These are phyloP conservation scores for Melanopsichium pennsylvanicum DNA, from an alignment of 1,284 basidiomycete species.

Conservation along the genomic window DNA sequence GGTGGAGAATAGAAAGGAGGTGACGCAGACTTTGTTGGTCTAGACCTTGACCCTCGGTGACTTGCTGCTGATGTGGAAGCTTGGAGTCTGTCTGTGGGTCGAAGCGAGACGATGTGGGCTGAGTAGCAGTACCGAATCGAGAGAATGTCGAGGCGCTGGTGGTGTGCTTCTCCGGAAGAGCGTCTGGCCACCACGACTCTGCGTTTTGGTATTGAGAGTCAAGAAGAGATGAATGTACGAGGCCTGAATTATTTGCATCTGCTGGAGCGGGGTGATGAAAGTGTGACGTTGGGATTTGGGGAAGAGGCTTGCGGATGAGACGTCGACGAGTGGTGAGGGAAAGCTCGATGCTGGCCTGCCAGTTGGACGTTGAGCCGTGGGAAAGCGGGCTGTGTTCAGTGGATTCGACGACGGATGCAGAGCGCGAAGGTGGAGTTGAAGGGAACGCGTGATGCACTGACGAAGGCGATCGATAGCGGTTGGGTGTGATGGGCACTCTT, in stretches of 20 bases:
- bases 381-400: constrained; percentile 7
- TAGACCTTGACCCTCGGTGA: constrained; percentile 25
- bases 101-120: not conserved
- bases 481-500: constrained; percentile 17
- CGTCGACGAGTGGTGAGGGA: constrained; percentile 51
- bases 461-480: constrained; percentile 20
- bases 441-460: constrained; percentile 10
- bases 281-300: constrained; percentile 33
- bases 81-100: not conserved
- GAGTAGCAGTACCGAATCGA: not conserved
- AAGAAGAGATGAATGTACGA: constrained; percentile 18
- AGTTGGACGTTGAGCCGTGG: constrained; percentile 32
- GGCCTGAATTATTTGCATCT: not conserved
- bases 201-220: constrained; percentile 19
- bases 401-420: constrained; percentile 9
- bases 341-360: constrained; percentile 49
- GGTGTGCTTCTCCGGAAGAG: constrained; percentile 19
- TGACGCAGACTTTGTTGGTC: constrained; percentile 41
- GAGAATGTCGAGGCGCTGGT: not conserved
- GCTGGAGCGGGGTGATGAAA: not conserved
- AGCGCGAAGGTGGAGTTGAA: constrained; percentile 15
- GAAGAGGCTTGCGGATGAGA: constrained; percentile 58
- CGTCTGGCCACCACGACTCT: constrained; percentile 47
- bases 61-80: not conserved
- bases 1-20: constrained; percentile 38